These are phyloP conservation scores for Lippia alba DNA, from an alignment of 305 asterid genomes.

Conservation along the genomic window DNA sequence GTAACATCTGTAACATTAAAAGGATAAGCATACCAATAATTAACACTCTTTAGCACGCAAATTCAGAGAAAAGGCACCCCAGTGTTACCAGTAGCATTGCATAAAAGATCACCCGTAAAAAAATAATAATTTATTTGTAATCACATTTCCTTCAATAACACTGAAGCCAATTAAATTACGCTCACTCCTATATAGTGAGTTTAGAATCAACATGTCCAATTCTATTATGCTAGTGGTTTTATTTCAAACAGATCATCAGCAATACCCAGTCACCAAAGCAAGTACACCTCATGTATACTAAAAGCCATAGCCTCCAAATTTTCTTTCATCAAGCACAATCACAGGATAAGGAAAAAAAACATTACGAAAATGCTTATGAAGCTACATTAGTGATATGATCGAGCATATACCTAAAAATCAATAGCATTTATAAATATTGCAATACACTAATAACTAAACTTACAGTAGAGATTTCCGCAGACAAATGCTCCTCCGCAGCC, in stretches of 20 bases:
- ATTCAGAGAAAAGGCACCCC: conserved; percentile 10
- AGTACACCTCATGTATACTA: not conserved
- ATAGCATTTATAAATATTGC: conserved; percentile 13
- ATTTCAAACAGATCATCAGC: conserved; percentile 21
- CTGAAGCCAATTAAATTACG: conserved; percentile 10
- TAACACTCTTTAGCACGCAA: not conserved
- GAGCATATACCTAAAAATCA: conserved; percentile 11
- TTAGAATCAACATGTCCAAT: not conserved
- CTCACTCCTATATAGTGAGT: not conserved
- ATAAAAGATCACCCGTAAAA: not conserved
- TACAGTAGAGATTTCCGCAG: conserved; percentile 85
- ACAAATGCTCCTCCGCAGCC: conserved; percentile 65
- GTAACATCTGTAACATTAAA: not conserved
- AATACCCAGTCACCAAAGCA: not conserved
- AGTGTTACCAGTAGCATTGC: not conserved
- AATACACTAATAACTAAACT: conserved; percentile 29
- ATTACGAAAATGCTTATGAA: not conserved
- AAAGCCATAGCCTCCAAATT: not conserved
- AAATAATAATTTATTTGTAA: conserved; percentile 9
- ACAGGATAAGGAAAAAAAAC: not conserved
- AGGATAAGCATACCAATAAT: not conserved
- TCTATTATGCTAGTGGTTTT: not conserved
- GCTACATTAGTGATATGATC: not conserved
- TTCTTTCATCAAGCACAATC: conserved; percentile 11
- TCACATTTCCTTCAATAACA: conserved; percentile 4